These are phyloP conservation scores for Diplodia intermedia DNA, from an alignment of 2,329 filamentous ascomycete species.

Conservation along the genomic window DNA sequence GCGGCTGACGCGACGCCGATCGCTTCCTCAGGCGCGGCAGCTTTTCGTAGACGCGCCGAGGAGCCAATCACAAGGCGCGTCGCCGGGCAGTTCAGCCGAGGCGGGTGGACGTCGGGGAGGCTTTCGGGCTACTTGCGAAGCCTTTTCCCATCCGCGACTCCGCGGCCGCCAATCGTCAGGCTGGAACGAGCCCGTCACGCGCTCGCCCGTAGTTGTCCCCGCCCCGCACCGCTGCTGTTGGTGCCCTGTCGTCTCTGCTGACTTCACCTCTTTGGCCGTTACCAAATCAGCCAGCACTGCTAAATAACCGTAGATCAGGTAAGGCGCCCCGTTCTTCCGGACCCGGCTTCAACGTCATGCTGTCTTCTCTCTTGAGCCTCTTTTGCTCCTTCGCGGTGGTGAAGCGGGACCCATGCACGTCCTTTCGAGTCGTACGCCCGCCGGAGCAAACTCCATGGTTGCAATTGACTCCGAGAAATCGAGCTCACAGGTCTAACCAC, in stretches of 20 bases:
- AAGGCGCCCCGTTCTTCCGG: constrained; percentile 9
- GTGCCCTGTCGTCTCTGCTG: constrained; percentile 5
- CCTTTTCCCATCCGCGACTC: constrained; percentile 3
- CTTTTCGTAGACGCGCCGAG: too few relatives aligned
- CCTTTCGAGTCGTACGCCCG: not conserved
- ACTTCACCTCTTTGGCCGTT: constrained; percentile 9
- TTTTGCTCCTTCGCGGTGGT: not conserved
- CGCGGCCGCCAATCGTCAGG: constrained; percentile 5
- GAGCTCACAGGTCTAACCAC: not conserved
- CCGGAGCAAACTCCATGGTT: not conserved
- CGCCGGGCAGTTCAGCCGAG: not conserved
- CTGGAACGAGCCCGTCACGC: constrained; percentile 1
- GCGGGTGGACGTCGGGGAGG: constrained; percentile 1
- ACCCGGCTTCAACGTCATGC: not conserved
- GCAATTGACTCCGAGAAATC: not conserved
- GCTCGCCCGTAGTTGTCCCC: not conserved
- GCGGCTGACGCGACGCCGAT: not conserved
- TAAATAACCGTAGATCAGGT: constrained; percentile 16
- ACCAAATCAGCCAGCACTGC: constrained; percentile 10
- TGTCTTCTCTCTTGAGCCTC: not conserved
- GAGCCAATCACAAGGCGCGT: not conserved
- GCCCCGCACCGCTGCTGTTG: constrained; percentile 2
- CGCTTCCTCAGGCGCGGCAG: not conserved
- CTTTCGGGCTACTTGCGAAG: not conserved
- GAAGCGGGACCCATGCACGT: not conserved